Base-by-base conservation (phyloP, 257 asterid species). In the Sherardia arvensis region DNA sequence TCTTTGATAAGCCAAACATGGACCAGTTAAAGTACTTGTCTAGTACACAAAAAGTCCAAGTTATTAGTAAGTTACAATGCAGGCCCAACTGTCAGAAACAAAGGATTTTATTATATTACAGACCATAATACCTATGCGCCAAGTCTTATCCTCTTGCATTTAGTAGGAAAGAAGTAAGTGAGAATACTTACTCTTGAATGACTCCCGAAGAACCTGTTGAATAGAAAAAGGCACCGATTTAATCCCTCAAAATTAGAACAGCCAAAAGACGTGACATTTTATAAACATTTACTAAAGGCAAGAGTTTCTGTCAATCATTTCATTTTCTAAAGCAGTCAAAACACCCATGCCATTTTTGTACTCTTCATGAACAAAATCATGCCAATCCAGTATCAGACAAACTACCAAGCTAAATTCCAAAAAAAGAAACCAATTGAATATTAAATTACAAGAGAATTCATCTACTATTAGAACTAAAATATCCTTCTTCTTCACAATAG, bases 151-250 rank as follows among this genome's bases (percentile, higher is more conserved):
- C 43, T 45, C 11, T 8, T 11, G 60, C n/a, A 45, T 28, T 28
- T 38, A 32, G 45, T 23, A 62, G 7, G 17, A 33, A 22, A 64
- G n/a, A 51, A 54, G 14, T 43, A 20, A 11, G 33, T 9, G 36
- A 73, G 30, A 36, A 26, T 21, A 65, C 83, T 72, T 74, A 84
- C 96, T 87, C 71, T 79, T 77, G 68, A 65, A 85, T 70, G 78
- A 77, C 73, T 91, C 96, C 73, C 97, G 89, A 40, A 80, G 73
- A 67, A 76, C 85, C 97, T 90, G 90, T 69, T 69, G 64, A 72
- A 72, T 63, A 73, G 59, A 78, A 77, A n/a, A 71, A 64, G 15
- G 43, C 7, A 61, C 30, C 25, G 43, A 47, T 68, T 68, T 61
- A 60, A 53, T 29, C 67, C 65, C 60, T 59, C 6, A 61, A 47